Evolutionary conservation across 176 grass and related monocot genomes (phyloP).

Genomic region (Oryza glumipatula): DNA sequence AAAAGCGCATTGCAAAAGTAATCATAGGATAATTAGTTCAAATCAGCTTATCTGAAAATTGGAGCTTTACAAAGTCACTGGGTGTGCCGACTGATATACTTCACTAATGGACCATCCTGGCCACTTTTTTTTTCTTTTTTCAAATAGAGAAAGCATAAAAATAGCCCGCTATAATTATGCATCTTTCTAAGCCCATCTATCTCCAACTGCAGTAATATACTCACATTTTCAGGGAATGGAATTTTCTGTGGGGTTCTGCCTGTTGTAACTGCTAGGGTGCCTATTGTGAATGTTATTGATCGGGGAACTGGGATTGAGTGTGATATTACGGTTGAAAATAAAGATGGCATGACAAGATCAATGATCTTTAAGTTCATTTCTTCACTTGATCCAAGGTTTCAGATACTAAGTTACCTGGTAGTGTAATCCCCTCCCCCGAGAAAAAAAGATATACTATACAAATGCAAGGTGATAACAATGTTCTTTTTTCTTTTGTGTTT

Average conservation of each 20-base stretch:
- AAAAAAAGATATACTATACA: not conserved
- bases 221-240: conserved; percentile 53
- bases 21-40: not conserved
- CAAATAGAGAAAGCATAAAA: not conserved
- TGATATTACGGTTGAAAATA: conserved; percentile 90
- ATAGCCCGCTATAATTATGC: not conserved
- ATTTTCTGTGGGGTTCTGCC: conserved; percentile 65
- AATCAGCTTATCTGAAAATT: not conserved
- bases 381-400: conserved; percentile 89
- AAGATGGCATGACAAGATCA: conserved; percentile 92
- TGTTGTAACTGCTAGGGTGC: conserved; percentile 75
- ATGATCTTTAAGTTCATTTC: conserved; percentile 63
- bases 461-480: conserved; percentile 19
- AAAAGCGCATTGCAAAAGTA: not conserved
- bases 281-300: conserved; percentile 83
- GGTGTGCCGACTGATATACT: not conserved
- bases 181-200: conserved; percentile 8
- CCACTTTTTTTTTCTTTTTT: not conserved
- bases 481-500: conserved; percentile 15
- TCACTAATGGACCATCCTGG: not conserved
- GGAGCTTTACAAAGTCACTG: not conserved
- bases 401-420: conserved; percentile 87
- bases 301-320: conserved; percentile 69
- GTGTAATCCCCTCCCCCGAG: conserved; percentile 8
- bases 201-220: not conserved